Evolutionary conservation across 768 basidiomycete genomes (phyloP).

Genomic region (Collybia nuda): DNA sequence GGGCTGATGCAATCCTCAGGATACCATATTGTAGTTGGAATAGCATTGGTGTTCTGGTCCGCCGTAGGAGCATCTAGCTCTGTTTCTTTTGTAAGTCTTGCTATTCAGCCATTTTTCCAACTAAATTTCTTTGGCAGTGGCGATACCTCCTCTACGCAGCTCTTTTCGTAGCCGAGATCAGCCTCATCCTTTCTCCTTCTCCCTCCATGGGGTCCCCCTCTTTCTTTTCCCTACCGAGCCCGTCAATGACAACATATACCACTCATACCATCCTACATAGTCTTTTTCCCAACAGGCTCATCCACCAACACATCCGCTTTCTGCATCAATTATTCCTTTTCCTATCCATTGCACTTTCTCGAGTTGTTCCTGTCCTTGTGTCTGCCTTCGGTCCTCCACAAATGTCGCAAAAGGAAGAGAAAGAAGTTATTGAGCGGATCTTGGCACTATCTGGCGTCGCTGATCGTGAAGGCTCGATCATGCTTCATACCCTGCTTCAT

Average conservation of each 20-base stretch:
- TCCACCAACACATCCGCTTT: slow-evolving; percentile 76
- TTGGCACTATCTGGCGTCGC: slow-evolving; percentile 32
- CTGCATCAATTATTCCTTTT: slow-evolving; percentile 79
- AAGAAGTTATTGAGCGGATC: slow-evolving; percentile 42
- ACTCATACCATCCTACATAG: slow-evolving; percentile 17
- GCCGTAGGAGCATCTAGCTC: slow-evolving; percentile 58
- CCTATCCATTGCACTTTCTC: slow-evolving; percentile 67
- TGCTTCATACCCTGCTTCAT: slow-evolving; percentile 54
- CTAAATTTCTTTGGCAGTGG: slow-evolving; percentile 54
- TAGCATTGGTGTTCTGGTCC: slow-evolving; percentile 61
- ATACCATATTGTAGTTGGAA: slow-evolving; percentile 65
- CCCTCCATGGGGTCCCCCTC: slow-evolving; percentile 26
- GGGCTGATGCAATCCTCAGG: slow-evolving; percentile 63
- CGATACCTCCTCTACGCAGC: slow-evolving; percentile 71
- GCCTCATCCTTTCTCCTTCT: slow-evolving; percentile 62
- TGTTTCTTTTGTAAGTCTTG: slow-evolving; percentile 60
- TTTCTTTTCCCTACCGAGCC: slow-evolving; percentile 10
- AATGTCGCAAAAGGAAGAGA: slow-evolving; percentile 34
- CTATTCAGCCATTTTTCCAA: slow-evolving; percentile 17
- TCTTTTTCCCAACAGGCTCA: slow-evolving; percentile 64
- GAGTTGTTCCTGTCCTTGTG: slow-evolving; percentile 69
- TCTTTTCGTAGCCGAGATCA: slow-evolving; percentile 61
- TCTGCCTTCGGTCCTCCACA: slow-evolving; percentile 43
- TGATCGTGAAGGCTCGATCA: slow-evolving; percentile 60
- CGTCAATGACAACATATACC: slow-evolving; percentile 21